Evolutionary conservation across 352 stramenopile species (phyloP).

Genomic region (Globisporangium iwayamae): DNA sequence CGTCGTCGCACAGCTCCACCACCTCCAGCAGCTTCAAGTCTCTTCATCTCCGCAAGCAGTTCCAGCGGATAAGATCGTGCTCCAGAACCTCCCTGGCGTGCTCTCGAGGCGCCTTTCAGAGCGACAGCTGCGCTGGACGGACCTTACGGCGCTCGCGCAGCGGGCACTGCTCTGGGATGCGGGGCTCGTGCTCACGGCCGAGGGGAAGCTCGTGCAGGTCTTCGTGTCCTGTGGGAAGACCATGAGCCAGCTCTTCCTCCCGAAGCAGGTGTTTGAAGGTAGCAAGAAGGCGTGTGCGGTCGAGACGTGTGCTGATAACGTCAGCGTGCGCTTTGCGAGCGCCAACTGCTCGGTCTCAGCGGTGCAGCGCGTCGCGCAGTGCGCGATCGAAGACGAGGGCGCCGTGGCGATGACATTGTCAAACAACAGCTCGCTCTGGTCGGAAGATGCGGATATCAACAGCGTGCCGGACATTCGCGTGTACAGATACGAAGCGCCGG

Average conservation of each 20-base stretch:
- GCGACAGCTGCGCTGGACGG: background rate
- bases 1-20: constrained; percentile 4
- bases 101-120: constrained; percentile 6
- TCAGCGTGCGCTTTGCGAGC: constrained; percentile 3
- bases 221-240: constrained; percentile 12
- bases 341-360: constrained; percentile 6
- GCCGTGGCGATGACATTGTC: background rate
- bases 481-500: background rate
- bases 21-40: constrained; percentile 2
- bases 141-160: constrained; percentile 22
- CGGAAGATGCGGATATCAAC: constrained; percentile 4
- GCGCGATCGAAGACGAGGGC: constrained; percentile 7
- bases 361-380: constrained; percentile 2
- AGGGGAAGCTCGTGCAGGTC: constrained; percentile 11
- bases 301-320: background rate
- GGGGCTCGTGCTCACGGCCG: constrained; percentile 31
- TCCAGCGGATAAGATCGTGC: background rate
- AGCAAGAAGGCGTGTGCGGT: constrained; percentile 6
- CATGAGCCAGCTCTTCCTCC: constrained; percentile 11
- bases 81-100: background rate
- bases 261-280: background rate
- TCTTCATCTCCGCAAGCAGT: background rate
- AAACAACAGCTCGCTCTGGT: constrained; percentile 4
- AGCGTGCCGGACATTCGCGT: constrained; percentile 7
- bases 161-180: constrained; percentile 54